A percentile compares a stretch with the other conserved stretches of the same genome.
Conservation (phyloP, 2,329 filamentous ascomycete genomes). For the Venturia carpophila region DNA sequence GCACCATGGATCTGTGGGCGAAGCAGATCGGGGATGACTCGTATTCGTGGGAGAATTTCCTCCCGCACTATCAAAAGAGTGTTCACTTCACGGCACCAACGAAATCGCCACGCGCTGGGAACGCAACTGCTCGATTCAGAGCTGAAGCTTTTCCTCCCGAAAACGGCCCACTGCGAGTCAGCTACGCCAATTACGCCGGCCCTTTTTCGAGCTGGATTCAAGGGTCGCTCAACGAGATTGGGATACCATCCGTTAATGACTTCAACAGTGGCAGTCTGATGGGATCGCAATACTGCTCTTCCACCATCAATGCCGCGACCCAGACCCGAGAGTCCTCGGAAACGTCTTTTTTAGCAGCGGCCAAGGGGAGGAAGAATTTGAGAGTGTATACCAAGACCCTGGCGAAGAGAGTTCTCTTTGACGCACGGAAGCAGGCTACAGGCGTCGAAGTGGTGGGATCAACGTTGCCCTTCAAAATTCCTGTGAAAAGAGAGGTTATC, state of each 20-base stretch:
- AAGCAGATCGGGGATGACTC: slow-evolving; percentile 28
- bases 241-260: background rate
- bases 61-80: slow-evolving; percentile 27
- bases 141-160: slow-evolving; percentile 2
- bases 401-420: slow-evolving; percentile 35
- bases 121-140: slow-evolving; percentile 25
- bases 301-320: slow-evolving; percentile 12
- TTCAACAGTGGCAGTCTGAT: slow-evolving; percentile 16
- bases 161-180: slow-evolving; percentile 15
- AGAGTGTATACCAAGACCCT: slow-evolving; percentile 40
- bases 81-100: slow-evolving; percentile 28
- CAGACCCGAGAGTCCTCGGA: slow-evolving; percentile 12
- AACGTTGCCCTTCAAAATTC: background rate
- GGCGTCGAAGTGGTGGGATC: background rate
- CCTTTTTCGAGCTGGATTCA: slow-evolving; percentile 15
- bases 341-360: slow-evolving; percentile 4
- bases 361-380: slow-evolving; percentile 24
- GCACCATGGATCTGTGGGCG: slow-evolving; percentile 23
- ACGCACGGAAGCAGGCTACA: slow-evolving; percentile 32
- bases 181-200: slow-evolving; percentile 14
- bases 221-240: slow-evolving; percentile 9
- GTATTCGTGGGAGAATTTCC: slow-evolving; percentile 27
- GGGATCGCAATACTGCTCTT: slow-evolving; percentile 12
- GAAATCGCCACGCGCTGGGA: slow-evolving; percentile 23
- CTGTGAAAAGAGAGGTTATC: slow-evolving; percentile 16